Base-by-base conservation (phyloP, 1,139 yeast species). In the Protomyces pachydermus region DNA sequence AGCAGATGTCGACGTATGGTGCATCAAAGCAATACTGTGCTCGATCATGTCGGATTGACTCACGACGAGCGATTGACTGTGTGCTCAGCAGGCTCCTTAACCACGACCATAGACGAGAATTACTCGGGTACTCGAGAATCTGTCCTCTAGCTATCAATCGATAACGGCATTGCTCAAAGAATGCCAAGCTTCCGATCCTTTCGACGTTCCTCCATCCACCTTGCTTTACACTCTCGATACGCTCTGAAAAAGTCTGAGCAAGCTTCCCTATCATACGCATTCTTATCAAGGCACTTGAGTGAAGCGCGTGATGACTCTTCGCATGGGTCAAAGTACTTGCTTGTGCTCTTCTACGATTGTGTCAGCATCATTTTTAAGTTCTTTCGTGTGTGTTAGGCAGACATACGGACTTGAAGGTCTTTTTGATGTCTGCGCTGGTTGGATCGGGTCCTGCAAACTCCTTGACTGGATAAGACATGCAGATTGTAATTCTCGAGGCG, bases 401-500 rank as follows among this genome's bases (percentile, higher is more conserved):
- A 52, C 56, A 9, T 38, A 58, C 62, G 14, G 56, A 34, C 14
- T 55, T 23, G 35, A 58, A 58, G 28, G 56, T 39, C 52, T 58
- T 51, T 23, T 58, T 58, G 62, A 58, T 58, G 12, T 58, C 62
- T 16, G 42, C 53, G 12, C 34, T 51, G 2, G 62, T 58, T 23
- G 62, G 62, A 39, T 58, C 62, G 10, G 62, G 62, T 3, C 62
- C 62, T 5, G 62, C 56, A 32, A 58, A 58, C 35, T 58, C 62
- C 14, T 52, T 55, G 34, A 58, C 48, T 25, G 37, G 35, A 20
- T 58, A 42, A 12, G 20, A 16, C 48, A 42, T 42, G 48, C 3
- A 14, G 42, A 3, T 14, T 38, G 4, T 6, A 28, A 6, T 28
- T 28, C 32, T 28, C 32, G 32, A 28, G 32, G 32, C 32, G 32